Base-by-base conservation (phyloP, 352 stramenopile genomes). In the Globisporangium camurandrum region DNA sequence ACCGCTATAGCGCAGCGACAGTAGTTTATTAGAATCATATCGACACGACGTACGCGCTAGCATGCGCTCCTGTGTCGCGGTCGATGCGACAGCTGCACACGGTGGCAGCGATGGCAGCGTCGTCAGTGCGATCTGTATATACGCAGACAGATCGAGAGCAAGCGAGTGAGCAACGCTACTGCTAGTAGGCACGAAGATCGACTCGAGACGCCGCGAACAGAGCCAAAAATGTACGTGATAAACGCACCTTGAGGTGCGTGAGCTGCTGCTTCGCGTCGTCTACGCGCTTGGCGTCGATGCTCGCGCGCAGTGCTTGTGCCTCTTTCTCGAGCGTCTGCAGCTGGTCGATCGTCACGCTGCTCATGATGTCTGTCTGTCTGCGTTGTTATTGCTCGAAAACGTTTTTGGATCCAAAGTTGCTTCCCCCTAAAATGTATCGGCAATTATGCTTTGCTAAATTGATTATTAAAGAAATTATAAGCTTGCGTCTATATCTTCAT, bases 51-150 rank as follows among this genome's bases (percentile, higher is more conserved):
- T 82, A 87, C 88, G 73, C 0, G 84, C 88, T 40, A 96, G 46
- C 33, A 75, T 66, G 31, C 84, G 71, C 54, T 97, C 84, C 31
- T 83, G 54, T 17, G 65, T 56, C 7, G 82, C 75, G 0, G 71
- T 87, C 10, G 73, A 49, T 26, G 79, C 83, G 14, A 62, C 54
- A 12, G 54, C 56, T 12, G 56, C 64, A 49, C 73, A 88, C 19
- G 86, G 86, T 45, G 88, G 84, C 27, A 96, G 71, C 48, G 86
- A 87, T 20, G 83, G 75, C 37, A 96, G 70, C 57, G 67, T 71
- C 42, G 73, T 96, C 41, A 96, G 51, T 46, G 84, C 75, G 46
- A 93, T 88, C 88, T 96, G 38, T 9, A 22, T 31, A 54, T 7
- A 38, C 9, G 26, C 31, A 50, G 22, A 28, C 26, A 36, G 37